A percentile compares a stretch with the other conserved stretches of the same genome.
phyloP scores from a whole-genome alignment of 2,329 filamentous ascomycete species.

The Pestalotiopsis sp. region DNA sequence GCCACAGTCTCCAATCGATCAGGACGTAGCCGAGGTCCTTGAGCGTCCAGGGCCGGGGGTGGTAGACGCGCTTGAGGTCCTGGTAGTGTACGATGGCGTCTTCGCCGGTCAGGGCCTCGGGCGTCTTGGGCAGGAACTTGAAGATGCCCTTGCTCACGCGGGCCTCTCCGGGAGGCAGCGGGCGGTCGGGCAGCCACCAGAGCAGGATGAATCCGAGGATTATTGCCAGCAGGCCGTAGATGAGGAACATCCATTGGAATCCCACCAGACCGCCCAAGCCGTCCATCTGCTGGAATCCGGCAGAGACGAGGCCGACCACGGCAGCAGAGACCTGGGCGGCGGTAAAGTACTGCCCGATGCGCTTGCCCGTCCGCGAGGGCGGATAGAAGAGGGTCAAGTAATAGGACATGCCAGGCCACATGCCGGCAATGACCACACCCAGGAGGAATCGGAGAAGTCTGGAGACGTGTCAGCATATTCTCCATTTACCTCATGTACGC shows the following conservation, averaged over 20 bases:
- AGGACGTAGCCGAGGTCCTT: conserved; percentile 72
- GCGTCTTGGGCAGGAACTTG: conserved; percentile 68
- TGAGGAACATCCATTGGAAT: conserved; percentile 90
- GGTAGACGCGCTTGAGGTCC: conserved; percentile 80
- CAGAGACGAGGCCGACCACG: conserved; percentile 86
- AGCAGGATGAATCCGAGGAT: conserved; percentile 73
- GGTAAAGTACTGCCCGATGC: conserved; percentile 89
- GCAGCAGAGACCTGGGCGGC: conserved; percentile 87
- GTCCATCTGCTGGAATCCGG: conserved; percentile 92
- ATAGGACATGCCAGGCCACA: conserved; percentile 96
- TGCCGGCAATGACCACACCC: conserved; percentile 85
- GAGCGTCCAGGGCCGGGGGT: conserved; percentile 71
- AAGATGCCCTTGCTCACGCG: conserved; percentile 53
- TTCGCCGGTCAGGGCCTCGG: conserved; percentile 73
- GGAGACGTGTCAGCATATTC: background rate
- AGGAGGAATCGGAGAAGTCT: conserved; percentile 81
- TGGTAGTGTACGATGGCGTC: conserved; percentile 84
- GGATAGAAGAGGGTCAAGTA: conserved; percentile 93
- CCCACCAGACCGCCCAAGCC: conserved; percentile 75
- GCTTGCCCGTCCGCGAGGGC: conserved; percentile 81
- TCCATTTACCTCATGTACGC: too few species aligned
- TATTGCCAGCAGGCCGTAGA: conserved; percentile 79
- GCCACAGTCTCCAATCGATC: conserved; percentile 87
- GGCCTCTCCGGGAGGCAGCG: conserved; percentile 70
- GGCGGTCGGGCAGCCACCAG: conserved; percentile 91